Base-by-base conservation (phyloP, 768 basidiomycete species). In the Omphalotus guepiniiformis region DNA sequence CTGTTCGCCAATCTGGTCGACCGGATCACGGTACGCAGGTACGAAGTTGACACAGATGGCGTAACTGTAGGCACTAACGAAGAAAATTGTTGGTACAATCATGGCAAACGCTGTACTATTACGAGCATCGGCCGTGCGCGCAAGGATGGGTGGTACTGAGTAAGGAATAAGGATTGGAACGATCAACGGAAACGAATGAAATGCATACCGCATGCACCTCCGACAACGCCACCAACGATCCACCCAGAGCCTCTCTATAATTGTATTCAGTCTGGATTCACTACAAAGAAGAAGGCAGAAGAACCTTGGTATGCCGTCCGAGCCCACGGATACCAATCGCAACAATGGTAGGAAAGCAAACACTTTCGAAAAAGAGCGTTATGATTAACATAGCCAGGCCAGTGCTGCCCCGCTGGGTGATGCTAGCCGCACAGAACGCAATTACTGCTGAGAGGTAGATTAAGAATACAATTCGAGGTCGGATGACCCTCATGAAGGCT, bases 301-400 rank as follows among this genome's bases (percentile, higher is more conserved):
- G 7, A 12, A 50, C 48, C 62, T 67, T 67, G 9, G 65, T 65
- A 45, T 67, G 65, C 22, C 54, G 53, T 6, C 65, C 65, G 26
- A 67, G 49, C 5, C 65, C 65, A 23, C 64, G 56, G 36, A 67
- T 64, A 1, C 64, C 65, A 6, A 67, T 46, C 0, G 62, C 64
- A 11, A 67, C 64, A 30, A 67, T 67, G 22, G 65, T 67, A 2
- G 65, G 65, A 63, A 67, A 67, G 25, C 61, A 62, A 19, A 67
- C 63, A 39, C 64, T 65, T 55, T 67, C 65, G 19, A 67, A 67
- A 53, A 65, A 67, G 8, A 67, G 47, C 1, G 64, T 60, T n/a
- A 64, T 36, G 39, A 53, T 62, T 18, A 67, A 48, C 62, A 67
- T 63, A 1, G 61, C 58, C 25, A 67, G 49, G 4, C 65, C 64